Conservation (phyloP, 148 eudicot species). For the Pharnaceum exiguum region DNA sequence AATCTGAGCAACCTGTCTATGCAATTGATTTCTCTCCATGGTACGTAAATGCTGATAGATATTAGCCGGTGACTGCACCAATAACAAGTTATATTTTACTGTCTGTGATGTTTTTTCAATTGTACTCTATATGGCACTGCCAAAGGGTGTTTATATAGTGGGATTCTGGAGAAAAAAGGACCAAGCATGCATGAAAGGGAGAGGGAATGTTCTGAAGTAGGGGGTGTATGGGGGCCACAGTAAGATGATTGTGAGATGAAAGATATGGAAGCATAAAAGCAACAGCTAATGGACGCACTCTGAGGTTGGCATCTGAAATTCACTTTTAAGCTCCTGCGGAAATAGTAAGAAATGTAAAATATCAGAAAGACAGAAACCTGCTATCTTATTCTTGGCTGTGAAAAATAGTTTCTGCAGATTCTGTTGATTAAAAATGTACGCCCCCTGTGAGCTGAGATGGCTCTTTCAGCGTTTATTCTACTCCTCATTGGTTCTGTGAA, state of each 20-base stretch:
- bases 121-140: slow-evolving; percentile 14
- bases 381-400: slow-evolving; percentile 2
- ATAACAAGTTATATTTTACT: slow-evolving; percentile 1
- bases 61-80: neutral
- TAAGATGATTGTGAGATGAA: slow-evolving; percentile 27
- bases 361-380: slow-evolving; percentile 13
- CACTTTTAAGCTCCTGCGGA: slow-evolving; percentile 13
- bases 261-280: slow-evolving; percentile 26
- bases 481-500: slow-evolving; percentile 15
- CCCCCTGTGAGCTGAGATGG: neutral
- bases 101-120: slow-evolving; percentile 2
- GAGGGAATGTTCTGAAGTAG: slow-evolving; percentile 33
- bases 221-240: slow-evolving; percentile 21
- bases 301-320: slow-evolving; percentile 17
- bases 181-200: neutral
- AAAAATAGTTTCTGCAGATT: slow-evolving; percentile 21
- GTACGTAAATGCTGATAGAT: neutral
- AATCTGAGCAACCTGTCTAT: slow-evolving; percentile 71
- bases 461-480: slow-evolving; percentile 2
- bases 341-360: neutral
- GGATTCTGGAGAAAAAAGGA: slow-evolving; percentile 16
- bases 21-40: slow-evolving; percentile 67
- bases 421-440: neutral
- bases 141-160: slow-evolving; percentile 28
- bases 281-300: slow-evolving; percentile 31